Evolutionary conservation across 2,329 filamentous ascomycete genomes (phyloP), one percentile per base, ranked within the genome.

Genomic region (Alternaria dauci): DNA sequence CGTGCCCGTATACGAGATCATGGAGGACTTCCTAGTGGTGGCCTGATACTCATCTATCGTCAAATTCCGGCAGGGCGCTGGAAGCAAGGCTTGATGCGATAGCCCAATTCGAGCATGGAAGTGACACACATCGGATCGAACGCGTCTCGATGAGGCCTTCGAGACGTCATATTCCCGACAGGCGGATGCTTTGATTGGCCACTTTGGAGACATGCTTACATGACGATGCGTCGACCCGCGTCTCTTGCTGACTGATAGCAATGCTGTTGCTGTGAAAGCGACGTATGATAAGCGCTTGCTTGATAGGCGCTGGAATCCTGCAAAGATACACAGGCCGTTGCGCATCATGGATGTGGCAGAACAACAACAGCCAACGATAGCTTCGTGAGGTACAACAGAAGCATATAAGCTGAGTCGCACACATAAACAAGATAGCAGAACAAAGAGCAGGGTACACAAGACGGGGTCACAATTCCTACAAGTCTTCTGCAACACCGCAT

Each of bases 241-340:
- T 26, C 6, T 50, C 8, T 38, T 26, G 20, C 32, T 50, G 20
- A 50, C 46, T 9, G 23, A 18, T 38, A 38, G 20, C 30, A 26
- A 25, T 50, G 46, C 47, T 50, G 25, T 50, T 50, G 46, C 46
- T 50, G 20, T 50, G 46, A 11, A 50, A 50, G 46, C 46, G 20
- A 50, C 46, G 32, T 50, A 50, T 50, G 20, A 12, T n/a, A 38
- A 50, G 20, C 23, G 46, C 14, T 16, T 38, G 18, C n/a, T 12
- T n/a, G 2, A 16, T 8, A 16, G n/a, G 20, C 23, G 16, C 16
- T 25, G 46, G 4, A 16, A 50, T 38, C 5, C 16, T 38, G 20
- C 8, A 1, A 12, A 4, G 46, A 38, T 32, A 25, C 3, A 32
- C 20, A 50, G 3, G 14, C 8, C 2, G 12, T 14, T 8, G 20